phyloP scores from a whole-genome alignment of 148 eudicot species.

The Rhododendron mucronatum region DNA sequence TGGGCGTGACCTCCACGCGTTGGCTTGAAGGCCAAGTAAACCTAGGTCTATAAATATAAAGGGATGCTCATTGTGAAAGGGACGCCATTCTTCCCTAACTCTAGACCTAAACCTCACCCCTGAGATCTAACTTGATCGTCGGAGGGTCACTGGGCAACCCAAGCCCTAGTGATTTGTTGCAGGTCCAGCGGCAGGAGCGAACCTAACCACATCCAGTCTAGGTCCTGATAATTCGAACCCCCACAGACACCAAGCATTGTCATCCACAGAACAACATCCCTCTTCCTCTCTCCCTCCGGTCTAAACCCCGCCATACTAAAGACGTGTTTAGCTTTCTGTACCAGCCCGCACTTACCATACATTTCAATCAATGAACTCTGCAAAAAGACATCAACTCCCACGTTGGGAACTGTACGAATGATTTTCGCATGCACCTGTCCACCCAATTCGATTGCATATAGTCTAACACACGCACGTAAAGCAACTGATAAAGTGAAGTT shows the following conservation, averaged over 20 bases:
- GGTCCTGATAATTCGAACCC: too few species aligned
- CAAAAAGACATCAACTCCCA: constrained; percentile 45
- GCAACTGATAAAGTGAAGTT: constrained; percentile 47
- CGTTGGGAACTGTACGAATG: constrained; percentile 25
- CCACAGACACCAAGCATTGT: constrained; percentile 72
- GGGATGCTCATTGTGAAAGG: too few species aligned
- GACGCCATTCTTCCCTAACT: too few species aligned
- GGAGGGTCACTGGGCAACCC: too few species aligned
- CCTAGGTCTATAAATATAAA: too few species aligned
- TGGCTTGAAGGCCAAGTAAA: too few species aligned
- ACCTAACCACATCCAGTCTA: too few species aligned
- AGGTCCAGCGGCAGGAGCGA: too few species aligned
- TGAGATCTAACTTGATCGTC: too few species aligned
- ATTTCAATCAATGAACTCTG: constrained; percentile 69
- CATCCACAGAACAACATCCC: constrained; percentile 65
- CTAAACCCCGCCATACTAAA: constrained; percentile 47
- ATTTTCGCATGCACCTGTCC: constrained; percentile 45
- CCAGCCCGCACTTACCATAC: constrained; percentile 69
- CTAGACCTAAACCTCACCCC: too few species aligned
- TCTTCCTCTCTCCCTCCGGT: constrained; percentile 25
- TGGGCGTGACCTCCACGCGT: too few species aligned
- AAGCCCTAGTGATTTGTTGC: too few species aligned
- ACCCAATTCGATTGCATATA: constrained; percentile 40
- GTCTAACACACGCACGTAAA: constrained; percentile 49
- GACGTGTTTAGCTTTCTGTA: constrained; percentile 37